These are phyloP conservation scores for Ophiostoma sp. DNA, from an alignment of 2,329 filamentous ascomycete species.

Conservation along the genomic window DNA sequence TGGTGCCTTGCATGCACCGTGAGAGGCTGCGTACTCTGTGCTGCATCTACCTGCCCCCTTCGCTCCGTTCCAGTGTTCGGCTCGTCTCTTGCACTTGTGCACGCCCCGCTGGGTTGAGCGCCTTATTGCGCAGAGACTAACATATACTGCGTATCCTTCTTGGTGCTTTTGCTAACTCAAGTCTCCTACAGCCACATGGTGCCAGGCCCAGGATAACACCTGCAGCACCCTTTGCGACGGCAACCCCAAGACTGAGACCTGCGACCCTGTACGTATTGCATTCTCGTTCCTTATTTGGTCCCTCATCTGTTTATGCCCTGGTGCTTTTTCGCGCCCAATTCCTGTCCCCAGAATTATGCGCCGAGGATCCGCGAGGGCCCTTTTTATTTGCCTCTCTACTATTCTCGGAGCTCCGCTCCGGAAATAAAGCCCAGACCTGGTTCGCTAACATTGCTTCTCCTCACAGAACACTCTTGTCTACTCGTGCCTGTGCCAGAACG, in stretches of 20 bases:
- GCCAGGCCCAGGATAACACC: slow-evolving; percentile 45
- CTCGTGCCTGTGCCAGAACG: slow-evolving; percentile 47
- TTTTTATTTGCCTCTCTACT: slow-evolving; percentile 3
- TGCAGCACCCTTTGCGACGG: slow-evolving; percentile 45
- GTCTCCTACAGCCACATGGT: slow-evolving; percentile 43
- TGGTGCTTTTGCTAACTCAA: background rate
- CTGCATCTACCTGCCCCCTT: too few relatives aligned
- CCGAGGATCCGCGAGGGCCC: background rate
- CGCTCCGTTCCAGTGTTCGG: too few relatives aligned
- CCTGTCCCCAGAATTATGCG: background rate
- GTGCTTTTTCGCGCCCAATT: background rate
- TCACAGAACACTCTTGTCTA: slow-evolving; percentile 41
- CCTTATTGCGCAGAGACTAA: too few relatives aligned
- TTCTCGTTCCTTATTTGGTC: background rate
- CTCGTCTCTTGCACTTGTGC: too few relatives aligned
- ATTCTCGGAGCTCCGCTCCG: slow-evolving; percentile 4
- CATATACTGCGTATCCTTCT: background rate
- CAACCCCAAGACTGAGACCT: slow-evolving; percentile 39
- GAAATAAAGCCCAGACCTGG: background rate
- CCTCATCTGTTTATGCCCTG: background rate
- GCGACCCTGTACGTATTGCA: slow-evolving; percentile 41
- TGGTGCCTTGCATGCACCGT: background rate
- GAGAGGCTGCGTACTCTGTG: too few relatives aligned
- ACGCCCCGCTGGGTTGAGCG: too few relatives aligned
- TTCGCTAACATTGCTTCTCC: slow-evolving; percentile 17